These are phyloP conservation scores for Vitis rupestris DNA, from an alignment of 164 flowering plant genomes.

Conservation along the genomic window DNA sequence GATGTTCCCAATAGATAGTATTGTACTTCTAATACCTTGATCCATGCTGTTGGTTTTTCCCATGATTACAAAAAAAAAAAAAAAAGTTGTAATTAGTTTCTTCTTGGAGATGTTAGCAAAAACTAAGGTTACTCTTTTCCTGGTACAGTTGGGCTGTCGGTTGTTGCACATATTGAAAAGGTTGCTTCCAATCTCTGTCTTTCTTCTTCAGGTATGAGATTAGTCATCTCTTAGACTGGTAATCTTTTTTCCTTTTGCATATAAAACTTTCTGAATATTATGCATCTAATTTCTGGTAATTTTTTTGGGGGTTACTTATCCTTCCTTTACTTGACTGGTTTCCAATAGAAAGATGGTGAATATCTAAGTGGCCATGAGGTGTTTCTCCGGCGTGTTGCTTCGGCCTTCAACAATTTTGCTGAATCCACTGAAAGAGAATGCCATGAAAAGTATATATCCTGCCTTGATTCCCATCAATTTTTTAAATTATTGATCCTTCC, in stretches of 20 bases:
- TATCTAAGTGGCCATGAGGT: constrained; percentile 90
- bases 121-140: constrained; percentile 13
- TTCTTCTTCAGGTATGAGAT: constrained; percentile 78
- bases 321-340: neutral
- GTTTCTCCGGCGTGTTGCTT: constrained; percentile 82
- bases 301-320: constrained; percentile 2
- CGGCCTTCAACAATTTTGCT: constrained; percentile 84
- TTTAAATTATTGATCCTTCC: neutral
- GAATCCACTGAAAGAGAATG: constrained; percentile 87
- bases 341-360: constrained; percentile 89
- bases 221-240: neutral
- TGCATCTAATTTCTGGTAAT: neutral
- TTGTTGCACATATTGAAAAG: constrained; percentile 89
- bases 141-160: constrained; percentile 74
- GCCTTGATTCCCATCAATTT: neutral
- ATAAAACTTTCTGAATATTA: neutral
- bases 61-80: too few species aligned
- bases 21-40: too few species aligned
- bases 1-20: too few species aligned
- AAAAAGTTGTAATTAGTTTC: too few species aligned
- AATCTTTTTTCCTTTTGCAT: neutral
- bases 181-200: constrained; percentile 85
- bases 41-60: too few species aligned
- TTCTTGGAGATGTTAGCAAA: too few species aligned
- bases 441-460: constrained; percentile 65